Conservation (phyloP, 2,329 filamentous ascomycete genomes). For the Colletotrichum brevisporum region DNA sequence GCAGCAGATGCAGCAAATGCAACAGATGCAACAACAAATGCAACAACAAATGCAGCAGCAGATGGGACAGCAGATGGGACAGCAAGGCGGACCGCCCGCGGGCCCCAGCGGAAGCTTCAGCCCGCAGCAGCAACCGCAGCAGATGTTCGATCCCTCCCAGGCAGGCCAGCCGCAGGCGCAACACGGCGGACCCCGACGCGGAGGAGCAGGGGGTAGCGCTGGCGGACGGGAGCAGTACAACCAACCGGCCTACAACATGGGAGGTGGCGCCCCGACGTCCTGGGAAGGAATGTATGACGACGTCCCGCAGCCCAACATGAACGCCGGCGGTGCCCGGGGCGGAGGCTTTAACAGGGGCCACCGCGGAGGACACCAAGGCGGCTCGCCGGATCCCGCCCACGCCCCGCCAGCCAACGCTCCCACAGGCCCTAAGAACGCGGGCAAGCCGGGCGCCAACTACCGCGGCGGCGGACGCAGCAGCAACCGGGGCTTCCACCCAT, state of each 20-base stretch:
- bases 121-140: slow-evolving; percentile 48
- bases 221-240: slow-evolving; percentile 48
- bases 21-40: slow-evolving; percentile 68
- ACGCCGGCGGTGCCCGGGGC: slow-evolving; percentile 62
- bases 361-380: slow-evolving; percentile 56
- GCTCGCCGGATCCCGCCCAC: slow-evolving; percentile 60
- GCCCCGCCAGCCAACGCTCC: slow-evolving; percentile 75
- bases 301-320: slow-evolving; percentile 84
- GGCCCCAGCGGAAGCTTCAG: slow-evolving; percentile 44
- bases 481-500: slow-evolving; percentile 84
- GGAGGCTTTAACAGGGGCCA: slow-evolving; percentile 51
- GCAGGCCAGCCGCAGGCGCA: slow-evolving; percentile 42
- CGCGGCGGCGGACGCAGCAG: slow-evolving; percentile 87
- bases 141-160: slow-evolving; percentile 42
- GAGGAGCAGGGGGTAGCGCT: slow-evolving; percentile 38
- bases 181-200: slow-evolving; percentile 43
- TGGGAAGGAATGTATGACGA: slow-evolving; percentile 99
- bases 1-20: slow-evolving; percentile 74
- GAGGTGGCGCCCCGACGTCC: slow-evolving; percentile 76
- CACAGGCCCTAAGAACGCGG: slow-evolving; percentile 96
- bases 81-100: slow-evolving; percentile 36
- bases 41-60: slow-evolving; percentile 54
- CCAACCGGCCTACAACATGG: slow-evolving; percentile 50
- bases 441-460: slow-evolving; percentile 92
- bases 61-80: slow-evolving; percentile 59